phyloP scores from a whole-genome alignment of 345 rosid species.

The Bretschneidera sinensis region DNA sequence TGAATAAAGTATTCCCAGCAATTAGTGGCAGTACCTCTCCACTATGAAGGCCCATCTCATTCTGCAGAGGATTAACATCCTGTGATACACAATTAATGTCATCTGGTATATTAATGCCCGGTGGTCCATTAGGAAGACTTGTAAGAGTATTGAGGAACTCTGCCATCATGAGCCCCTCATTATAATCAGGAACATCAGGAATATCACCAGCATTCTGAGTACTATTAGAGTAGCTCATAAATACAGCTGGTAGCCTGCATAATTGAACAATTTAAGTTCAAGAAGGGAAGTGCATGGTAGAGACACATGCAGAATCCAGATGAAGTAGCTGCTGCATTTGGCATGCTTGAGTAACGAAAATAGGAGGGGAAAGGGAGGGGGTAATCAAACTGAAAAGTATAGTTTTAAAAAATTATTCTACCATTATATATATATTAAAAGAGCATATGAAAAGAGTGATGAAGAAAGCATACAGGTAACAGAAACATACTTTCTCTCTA shows the following conservation, averaged over 20 bases:
- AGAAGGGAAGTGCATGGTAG: slow-evolving; percentile 13
- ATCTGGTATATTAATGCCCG: slow-evolving; percentile 31
- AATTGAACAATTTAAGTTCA: neutral
- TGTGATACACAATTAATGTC: slow-evolving; percentile 14
- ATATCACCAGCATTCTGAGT: slow-evolving; percentile 38
- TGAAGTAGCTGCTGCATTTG: neutral
- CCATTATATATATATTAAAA: too few relatives aligned
- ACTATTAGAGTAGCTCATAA: slow-evolving; percentile 37
- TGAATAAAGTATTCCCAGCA: slow-evolving; percentile 7
- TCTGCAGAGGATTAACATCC: slow-evolving; percentile 35
- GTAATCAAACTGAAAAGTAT: slow-evolving; percentile 3
- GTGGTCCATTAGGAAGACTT: slow-evolving; percentile 48
- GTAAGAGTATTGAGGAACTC: slow-evolving; percentile 63
- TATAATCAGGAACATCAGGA: slow-evolving; percentile 59
- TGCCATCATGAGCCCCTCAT: slow-evolving; percentile 76
- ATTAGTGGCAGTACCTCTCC: slow-evolving; percentile 53
- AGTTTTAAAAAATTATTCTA: neutral
- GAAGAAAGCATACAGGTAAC: slow-evolving; percentile 3
- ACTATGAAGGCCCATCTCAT: slow-evolving; percentile 52
- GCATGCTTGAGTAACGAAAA: neutral
- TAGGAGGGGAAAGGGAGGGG: neutral
- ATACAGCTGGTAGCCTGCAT: slow-evolving; percentile 63
- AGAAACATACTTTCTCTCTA: slow-evolving; percentile 60
- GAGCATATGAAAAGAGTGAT: too few relatives aligned
- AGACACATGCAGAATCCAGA: neutral